Evolutionary conservation across 768 basidiomycete genomes (phyloP).

Genomic region (Daedalea quercina): DNA sequence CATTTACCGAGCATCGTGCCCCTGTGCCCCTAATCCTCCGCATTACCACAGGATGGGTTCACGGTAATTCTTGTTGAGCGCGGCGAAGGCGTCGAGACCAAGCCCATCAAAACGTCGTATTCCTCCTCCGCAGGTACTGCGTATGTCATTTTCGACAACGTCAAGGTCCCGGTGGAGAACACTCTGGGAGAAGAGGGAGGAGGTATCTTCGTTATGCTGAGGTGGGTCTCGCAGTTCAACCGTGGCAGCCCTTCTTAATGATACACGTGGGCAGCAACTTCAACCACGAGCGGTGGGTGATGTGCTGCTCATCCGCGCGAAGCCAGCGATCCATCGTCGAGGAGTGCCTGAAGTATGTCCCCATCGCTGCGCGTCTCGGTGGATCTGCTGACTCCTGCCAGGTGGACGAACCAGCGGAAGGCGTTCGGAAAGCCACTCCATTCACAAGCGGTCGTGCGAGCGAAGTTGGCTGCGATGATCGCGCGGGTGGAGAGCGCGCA

Average conservation of each 20-base stretch:
- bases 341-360: slow-evolving; percentile 67
- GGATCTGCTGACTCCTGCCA: slow-evolving; percentile 18
- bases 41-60: slow-evolving; percentile 40
- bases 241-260: neutral
- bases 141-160: slow-evolving; percentile 75
- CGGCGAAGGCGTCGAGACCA: slow-evolving; percentile 74
- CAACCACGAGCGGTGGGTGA: slow-evolving; percentile 93
- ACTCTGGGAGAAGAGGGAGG: slow-evolving; percentile 77
- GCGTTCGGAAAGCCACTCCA: slow-evolving; percentile 89
- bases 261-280: slow-evolving; percentile 51
- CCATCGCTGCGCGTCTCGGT: neutral
- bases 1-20: neutral
- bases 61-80: slow-evolving; percentile 88
- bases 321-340: slow-evolving; percentile 66
- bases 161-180: slow-evolving; percentile 81
- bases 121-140: slow-evolving; percentile 83
- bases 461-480: slow-evolving; percentile 87
- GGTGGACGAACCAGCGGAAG: slow-evolving; percentile 82
- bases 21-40: neutral
- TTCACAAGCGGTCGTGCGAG: slow-evolving; percentile 82
- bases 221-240: slow-evolving; percentile 18
- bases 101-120: slow-evolving; percentile 83
- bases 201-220: slow-evolving; percentile 60
- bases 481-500: slow-evolving; percentile 75
- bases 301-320: slow-evolving; percentile 66